Conservation (phyloP, 768 basidiomycete genomes). For the Leccinum uliginosum region DNA sequence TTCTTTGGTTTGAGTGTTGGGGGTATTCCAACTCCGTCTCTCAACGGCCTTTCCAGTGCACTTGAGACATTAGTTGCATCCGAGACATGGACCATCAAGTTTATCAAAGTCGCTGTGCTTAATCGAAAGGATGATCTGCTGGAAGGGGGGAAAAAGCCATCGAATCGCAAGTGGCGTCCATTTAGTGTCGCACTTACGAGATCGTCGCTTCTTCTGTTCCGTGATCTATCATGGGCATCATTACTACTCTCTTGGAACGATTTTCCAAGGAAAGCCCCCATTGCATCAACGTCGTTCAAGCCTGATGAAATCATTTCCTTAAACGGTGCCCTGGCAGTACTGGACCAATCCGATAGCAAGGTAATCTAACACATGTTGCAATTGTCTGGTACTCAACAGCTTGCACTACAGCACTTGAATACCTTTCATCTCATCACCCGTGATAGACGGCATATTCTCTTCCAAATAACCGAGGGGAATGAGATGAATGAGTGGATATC, state of each 20-base stretch:
- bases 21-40: conserved; percentile 30
- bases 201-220: conserved; percentile 89
- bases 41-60: conserved; percentile 23
- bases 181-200: conserved; percentile 85
- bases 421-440: conserved; percentile 75
- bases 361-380: conserved; percentile 36
- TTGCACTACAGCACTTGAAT: conserved; percentile 44
- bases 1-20: conserved; percentile 40
- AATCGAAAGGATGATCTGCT: conserved; percentile 75
- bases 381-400: conserved; percentile 3
- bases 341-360: conserved; percentile 73
- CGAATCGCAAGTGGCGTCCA: conserved; percentile 81
- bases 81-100: conserved; percentile 49
- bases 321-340: conserved; percentile 73
- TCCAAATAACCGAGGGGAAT: conserved; percentile 63
- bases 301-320: conserved; percentile 87
- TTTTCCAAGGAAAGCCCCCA: conserved; percentile 32
- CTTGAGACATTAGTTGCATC: conserved; percentile 24
- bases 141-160: conserved; percentile 72
- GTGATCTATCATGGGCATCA: conserved; percentile 57
- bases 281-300: conserved; percentile 46
- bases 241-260: conserved; percentile 43
- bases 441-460: conserved; percentile 75
- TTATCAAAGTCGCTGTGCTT: conserved; percentile 79
- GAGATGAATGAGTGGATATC: conserved; percentile 91